Conservation (phyloP, 768 basidiomycete species). For the Tylopilus cervinicoccineus region DNA sequence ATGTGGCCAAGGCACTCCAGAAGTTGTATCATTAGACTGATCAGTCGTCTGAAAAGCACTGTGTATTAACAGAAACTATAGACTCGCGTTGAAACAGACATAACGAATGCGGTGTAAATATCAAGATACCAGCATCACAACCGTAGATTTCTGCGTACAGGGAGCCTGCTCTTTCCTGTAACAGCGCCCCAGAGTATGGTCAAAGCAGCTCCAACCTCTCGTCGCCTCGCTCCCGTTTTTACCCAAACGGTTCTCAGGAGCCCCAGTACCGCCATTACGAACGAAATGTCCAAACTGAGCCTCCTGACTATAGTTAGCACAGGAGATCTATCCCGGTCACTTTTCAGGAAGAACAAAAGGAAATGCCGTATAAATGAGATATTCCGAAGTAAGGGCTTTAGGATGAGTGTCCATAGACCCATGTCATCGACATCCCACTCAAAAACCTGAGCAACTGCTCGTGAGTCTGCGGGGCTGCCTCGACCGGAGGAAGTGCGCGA, state of each 20-base stretch:
- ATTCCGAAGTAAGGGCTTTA: constrained; percentile 59
- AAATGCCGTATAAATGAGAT: constrained; percentile 47
- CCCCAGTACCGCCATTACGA: constrained; percentile 63
- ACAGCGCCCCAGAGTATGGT: constrained; percentile 67
- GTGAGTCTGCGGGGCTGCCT: constrained; percentile 39
- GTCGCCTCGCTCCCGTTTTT: constrained; percentile 62
- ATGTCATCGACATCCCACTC: constrained; percentile 77
- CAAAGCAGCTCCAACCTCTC: constrained; percentile 65
- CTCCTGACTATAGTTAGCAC: constrained; percentile 65
- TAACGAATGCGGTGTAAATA: constrained; percentile 12
- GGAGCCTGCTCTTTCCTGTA: constrained; percentile 54
- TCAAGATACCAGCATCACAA: constrained; percentile 4
- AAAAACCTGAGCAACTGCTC: constrained; percentile 20
- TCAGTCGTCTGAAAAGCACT: neutral
- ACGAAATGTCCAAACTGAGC: constrained; percentile 74
- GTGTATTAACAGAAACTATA: neutral
- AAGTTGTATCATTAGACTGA: constrained; percentile 2
- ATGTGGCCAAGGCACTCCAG: neutral
- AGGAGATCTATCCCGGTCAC: constrained; percentile 56
- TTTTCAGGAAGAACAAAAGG: constrained; percentile 53
- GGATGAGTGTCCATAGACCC: constrained; percentile 76
- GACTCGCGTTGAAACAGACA: neutral
- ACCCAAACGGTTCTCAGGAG: constrained; percentile 59
- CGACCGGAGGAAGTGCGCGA: constrained; percentile 38
- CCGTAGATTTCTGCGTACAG: constrained; percentile 34